phyloP scores from a whole-genome alignment of 129 eudicot genomes.

The Artemisia argyi region DNA sequence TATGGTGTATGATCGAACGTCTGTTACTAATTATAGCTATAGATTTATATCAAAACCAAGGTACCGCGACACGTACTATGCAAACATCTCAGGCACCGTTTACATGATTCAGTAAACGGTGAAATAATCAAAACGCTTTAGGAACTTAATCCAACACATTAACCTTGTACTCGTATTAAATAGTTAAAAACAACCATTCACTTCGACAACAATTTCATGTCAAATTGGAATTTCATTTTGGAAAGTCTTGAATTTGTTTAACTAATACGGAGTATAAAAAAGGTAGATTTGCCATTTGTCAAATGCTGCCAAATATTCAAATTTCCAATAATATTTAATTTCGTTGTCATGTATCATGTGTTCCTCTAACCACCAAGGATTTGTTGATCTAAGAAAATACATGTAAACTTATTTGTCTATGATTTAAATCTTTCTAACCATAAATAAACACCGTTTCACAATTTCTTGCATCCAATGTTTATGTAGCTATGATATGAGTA shows the following conservation, averaged over 20 bases:
- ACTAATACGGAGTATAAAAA: not conserved
- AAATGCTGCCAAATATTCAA: not conserved
- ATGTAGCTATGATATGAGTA: no score
- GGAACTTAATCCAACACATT: not conserved
- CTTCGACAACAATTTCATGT: not conserved
- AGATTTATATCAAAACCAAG: not conserved
- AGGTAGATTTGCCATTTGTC: conserved; percentile 8
- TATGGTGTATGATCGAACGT: not conserved
- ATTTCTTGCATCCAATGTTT: no score
- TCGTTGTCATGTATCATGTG: conserved; percentile 35
- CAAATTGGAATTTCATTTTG: conserved; percentile 11
- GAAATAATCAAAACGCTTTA: not conserved
- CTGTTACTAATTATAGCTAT: conserved; percentile 12
- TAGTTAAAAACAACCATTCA: not conserved
- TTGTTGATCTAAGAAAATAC: not conserved
- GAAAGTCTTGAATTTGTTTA: conserved; percentile 11
- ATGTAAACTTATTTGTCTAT: no score
- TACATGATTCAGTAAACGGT: not conserved
- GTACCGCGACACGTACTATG: not conserved
- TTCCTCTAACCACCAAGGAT: conserved; percentile 22
- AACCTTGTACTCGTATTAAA: no score
- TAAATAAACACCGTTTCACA: no score
- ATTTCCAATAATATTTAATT: conserved; percentile 4
- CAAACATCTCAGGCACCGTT: not conserved
- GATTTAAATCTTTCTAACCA: not conserved